Evolutionary conservation across 2,329 filamentous ascomycete genomes (phyloP), one percentile per base, ranked within the genome.

Genomic region (Colletotrichum australisinense): DNA sequence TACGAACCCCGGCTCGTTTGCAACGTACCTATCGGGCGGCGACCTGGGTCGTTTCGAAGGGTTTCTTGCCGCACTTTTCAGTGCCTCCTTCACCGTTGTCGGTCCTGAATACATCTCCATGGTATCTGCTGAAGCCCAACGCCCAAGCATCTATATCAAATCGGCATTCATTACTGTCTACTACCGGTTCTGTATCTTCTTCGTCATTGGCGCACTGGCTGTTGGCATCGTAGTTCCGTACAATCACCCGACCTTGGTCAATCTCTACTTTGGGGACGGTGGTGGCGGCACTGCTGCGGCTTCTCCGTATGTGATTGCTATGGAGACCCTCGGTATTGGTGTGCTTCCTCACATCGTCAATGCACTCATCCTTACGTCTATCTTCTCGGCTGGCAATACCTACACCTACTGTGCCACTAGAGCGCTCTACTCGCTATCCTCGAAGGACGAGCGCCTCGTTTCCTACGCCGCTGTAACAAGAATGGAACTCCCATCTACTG

Each of bases 121-220:
- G 78, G 94, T 93, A 1, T 91, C 94, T 16, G 93, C 92, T 59
- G 92, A 94, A 80, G 88, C 92, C 2, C 85, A 92, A 77, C 90
- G 91, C 74, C 92, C 92, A 0, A 88, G 91, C 7, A 83, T 83
- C 14, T 89, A 90, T 60, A 88, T 95, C 81, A 93, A 92, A 49
- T 88, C 87, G 62, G 93, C 93, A 1, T 94, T 90, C 84, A 94
- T 93, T 78, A 92, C 91, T 1, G 91, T 94, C 6, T 94, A 94
- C 82, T 93, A 91, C 80, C 91, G 93, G 57, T 88, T 95, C 64
- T 92, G 89, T 3, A 82, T 90, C 12, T 94, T 95, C 83, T 95
- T 94, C 82, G 87, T 94, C 30, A 86, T 93, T 5, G 92, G 93
- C 8, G 90, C 92, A 3, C 84, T 95, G 1, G 88, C 87, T 28